phyloP scores from a whole-genome alignment of 805 yeast genomes.

The Suhomyces faveliae region DNA sequence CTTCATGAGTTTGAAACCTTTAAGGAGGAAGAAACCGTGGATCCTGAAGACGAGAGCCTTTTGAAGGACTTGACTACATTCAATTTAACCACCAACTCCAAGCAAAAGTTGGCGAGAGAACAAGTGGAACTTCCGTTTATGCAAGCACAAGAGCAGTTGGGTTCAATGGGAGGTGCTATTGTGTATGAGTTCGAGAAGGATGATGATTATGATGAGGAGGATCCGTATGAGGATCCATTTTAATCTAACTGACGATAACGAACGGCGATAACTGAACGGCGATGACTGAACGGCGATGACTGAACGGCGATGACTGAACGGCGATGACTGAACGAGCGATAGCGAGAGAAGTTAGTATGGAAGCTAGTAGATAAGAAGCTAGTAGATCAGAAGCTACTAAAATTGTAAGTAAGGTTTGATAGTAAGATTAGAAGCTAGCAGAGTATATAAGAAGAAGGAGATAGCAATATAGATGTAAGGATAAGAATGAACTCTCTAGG shows the following conservation, averaged over 20 bases:
- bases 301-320: too few species aligned
- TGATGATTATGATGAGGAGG: constrained; percentile 97
- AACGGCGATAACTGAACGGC: too few species aligned
- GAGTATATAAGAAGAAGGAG: too few species aligned
- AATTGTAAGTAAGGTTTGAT: too few species aligned
- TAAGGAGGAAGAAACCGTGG: constrained; percentile 18
- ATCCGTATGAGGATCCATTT: constrained; percentile 95
- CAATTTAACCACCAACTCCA: constrained; percentile 71
- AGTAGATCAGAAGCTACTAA: too few species aligned
- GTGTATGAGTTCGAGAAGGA: constrained; percentile 95
- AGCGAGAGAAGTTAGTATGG: too few species aligned
- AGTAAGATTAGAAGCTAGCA: too few species aligned
- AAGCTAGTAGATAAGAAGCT: too few species aligned
- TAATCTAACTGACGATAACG: constrained; percentile 27
- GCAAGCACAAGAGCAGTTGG: constrained; percentile 75
- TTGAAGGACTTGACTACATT: constrained; percentile 82
- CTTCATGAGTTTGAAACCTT: constrained; percentile 42
- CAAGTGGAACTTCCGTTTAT: constrained; percentile 88
- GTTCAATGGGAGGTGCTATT: constrained; percentile 79
- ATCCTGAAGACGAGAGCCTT: constrained; percentile 50
- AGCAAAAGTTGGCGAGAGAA: constrained; percentile 75
- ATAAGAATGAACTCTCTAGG: too few species aligned
- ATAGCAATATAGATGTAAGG: too few species aligned
- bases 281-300: too few species aligned
- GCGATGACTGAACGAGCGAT: too few species aligned